A percentile compares a stretch with the other conserved stretches of the same genome.
Conservation (phyloP, 106 monocot species). For the Cymbidium sinense region DNA sequence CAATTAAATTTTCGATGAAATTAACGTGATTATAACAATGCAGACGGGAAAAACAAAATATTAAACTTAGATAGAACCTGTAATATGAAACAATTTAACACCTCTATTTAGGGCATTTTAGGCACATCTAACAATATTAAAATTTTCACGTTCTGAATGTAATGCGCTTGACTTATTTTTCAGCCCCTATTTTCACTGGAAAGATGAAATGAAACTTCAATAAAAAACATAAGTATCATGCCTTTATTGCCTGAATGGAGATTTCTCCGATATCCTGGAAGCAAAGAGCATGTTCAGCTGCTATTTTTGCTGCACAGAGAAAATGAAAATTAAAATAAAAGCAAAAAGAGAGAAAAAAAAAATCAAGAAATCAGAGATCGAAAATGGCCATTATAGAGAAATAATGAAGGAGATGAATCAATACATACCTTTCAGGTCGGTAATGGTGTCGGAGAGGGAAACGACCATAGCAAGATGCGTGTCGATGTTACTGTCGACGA, state of each 20-base stretch:
- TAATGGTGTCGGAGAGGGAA: slow-evolving; percentile 5
- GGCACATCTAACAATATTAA: too few relatives aligned
- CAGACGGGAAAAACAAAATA: too few relatives aligned
- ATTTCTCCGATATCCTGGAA: slow-evolving; percentile 9
- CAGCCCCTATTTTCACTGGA: too few relatives aligned
- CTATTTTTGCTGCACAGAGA: slow-evolving; percentile 2
- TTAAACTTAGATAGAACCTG: too few relatives aligned
- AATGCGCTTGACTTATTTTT: too few relatives aligned
- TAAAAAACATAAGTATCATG: background rate
- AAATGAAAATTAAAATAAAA: background rate
- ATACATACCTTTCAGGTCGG: background rate
- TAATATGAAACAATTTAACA: too few relatives aligned
- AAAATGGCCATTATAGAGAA: background rate
- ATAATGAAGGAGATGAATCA: background rate
- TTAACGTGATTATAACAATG: too few relatives aligned
- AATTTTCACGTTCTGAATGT: too few relatives aligned
- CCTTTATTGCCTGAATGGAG: slow-evolving; percentile 4
- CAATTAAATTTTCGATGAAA: too few relatives aligned
- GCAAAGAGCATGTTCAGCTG: slow-evolving; percentile 3
- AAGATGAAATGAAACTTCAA: background rate
- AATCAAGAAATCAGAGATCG: background rate
- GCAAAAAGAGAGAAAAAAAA: background rate
- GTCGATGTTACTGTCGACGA: slow-evolving; percentile 7
- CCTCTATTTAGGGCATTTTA: too few relatives aligned
- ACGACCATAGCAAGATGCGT: slow-evolving; percentile 8